phyloP scores from a whole-genome alignment of 225 moss, liverwort and hornwort genomes.

The Pseudisothecium myosuroides region DNA sequence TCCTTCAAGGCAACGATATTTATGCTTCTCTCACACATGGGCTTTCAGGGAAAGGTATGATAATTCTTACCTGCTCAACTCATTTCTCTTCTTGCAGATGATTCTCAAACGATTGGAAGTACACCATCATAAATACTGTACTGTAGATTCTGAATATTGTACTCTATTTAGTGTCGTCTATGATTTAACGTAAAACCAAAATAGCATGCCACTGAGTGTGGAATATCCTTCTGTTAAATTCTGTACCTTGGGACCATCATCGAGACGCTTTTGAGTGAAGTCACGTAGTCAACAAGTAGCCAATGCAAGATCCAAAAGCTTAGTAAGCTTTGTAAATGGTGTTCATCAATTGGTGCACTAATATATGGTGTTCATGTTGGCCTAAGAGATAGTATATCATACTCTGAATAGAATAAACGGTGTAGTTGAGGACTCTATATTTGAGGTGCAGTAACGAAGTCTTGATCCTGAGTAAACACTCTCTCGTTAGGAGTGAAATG shows the following conservation, averaged over 20 bases:
- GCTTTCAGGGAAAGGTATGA: conserved; percentile 26
- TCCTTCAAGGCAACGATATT: neutral
- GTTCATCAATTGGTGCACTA: neutral
- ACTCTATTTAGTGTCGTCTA: neutral
- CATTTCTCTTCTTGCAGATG: neutral
- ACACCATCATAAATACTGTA: no score
- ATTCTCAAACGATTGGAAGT: neutral
- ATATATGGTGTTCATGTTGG: neutral
- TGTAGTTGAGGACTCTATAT: neutral
- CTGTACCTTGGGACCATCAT: neutral
- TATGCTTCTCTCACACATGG: conserved; percentile 19
- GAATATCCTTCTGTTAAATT: neutral
- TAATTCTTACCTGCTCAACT: neutral
- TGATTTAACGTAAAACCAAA: neutral
- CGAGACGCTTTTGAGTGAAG: neutral
- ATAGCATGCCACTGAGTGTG: neutral
- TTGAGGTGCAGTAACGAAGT: neutral
- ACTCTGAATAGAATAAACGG: neutral
- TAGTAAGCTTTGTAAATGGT: neutral
- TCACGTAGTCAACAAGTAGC: neutral
- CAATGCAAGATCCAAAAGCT: neutral
- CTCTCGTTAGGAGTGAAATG: neutral
- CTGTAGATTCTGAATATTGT: no score
- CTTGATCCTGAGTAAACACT: neutral
- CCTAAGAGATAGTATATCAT: neutral